Percentiles rank a stretch among this genome's conserved stretches.
Conservation (phyloP, 768 basidiomycete species). For the Candolleomyces aberdarensis region DNA sequence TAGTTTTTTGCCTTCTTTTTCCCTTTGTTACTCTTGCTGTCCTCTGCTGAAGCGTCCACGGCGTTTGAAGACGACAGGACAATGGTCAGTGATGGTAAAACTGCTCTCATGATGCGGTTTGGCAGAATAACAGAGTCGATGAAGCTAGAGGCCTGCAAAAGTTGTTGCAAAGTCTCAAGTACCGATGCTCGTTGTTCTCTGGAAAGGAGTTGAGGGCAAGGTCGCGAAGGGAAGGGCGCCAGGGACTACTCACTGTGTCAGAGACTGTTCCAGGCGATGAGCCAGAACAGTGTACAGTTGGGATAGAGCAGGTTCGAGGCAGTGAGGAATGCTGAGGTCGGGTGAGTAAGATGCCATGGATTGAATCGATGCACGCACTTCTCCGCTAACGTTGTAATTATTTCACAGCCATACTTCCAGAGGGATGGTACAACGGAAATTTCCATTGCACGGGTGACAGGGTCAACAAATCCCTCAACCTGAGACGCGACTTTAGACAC, state of each 20-base stretch:
- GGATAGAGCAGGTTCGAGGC: slow-evolving; percentile 54
- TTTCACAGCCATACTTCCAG: slow-evolving; percentile 49
- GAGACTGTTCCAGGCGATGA: slow-evolving; percentile 60
- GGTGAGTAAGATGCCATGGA: neutral
- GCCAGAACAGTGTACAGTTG: slow-evolving; percentile 50
- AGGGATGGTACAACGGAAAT: slow-evolving; percentile 46
- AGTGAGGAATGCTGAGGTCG: slow-evolving; percentile 43
- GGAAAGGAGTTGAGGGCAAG: slow-evolving; percentile 7
- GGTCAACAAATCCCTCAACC: slow-evolving; percentile 50
- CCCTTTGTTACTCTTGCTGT: slow-evolving; percentile 41
- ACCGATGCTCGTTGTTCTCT: slow-evolving; percentile 39
- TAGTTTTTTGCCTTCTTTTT: slow-evolving; percentile 70
- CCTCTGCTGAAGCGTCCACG: slow-evolving; percentile 23
- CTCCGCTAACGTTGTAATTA: slow-evolving; percentile 46
- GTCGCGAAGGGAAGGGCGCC: neutral
- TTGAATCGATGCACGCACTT: slow-evolving; percentile 34
- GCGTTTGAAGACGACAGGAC: slow-evolving; percentile 39
- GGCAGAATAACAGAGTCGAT: slow-evolving; percentile 47
- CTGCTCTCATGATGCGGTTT: slow-evolving; percentile 52
- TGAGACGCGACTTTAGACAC: slow-evolving; percentile 20
- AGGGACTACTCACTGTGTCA: slow-evolving; percentile 39
- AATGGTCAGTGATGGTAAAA: slow-evolving; percentile 46
- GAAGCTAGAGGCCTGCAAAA: slow-evolving; percentile 43
- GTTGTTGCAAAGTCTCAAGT: slow-evolving; percentile 39
- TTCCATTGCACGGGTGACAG: slow-evolving; percentile 53